phyloP scores from a whole-genome alignment of 352 stramenopile genomes.

The Pythium dissotocum region DNA sequence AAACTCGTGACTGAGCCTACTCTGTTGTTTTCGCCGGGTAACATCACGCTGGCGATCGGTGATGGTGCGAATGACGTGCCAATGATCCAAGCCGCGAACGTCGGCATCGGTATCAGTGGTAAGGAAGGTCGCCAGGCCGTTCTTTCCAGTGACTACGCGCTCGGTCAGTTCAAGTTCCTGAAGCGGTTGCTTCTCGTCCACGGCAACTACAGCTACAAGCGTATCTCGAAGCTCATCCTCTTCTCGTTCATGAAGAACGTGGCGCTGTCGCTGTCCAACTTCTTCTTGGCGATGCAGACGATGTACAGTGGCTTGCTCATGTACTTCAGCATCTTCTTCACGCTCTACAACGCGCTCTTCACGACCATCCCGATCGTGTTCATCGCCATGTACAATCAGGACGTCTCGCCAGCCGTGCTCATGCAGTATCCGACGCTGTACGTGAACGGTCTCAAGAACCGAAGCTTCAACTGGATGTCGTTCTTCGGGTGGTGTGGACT shows the following conservation, averaged over 20 bases:
- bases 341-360: slow-evolving; percentile 89
- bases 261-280: slow-evolving; percentile 82
- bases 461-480: slow-evolving; percentile 88
- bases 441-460: slow-evolving; percentile 85
- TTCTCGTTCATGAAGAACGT: slow-evolving; percentile 92
- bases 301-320: slow-evolving; percentile 89
- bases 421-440: slow-evolving; percentile 91
- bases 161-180: slow-evolving; percentile 83
- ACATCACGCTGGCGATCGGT: slow-evolving; percentile 86
- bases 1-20: slow-evolving; percentile 87
- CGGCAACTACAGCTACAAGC: slow-evolving; percentile 91
- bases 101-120: slow-evolving; percentile 83
- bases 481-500: slow-evolving; percentile 88
- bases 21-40: slow-evolving; percentile 86
- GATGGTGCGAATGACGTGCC: slow-evolving; percentile 87
- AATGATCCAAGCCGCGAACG: slow-evolving; percentile 88
- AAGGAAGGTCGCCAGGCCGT: slow-evolving; percentile 87
- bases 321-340: slow-evolving; percentile 91
- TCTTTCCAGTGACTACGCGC: slow-evolving; percentile 82
- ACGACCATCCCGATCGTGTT: slow-evolving; percentile 89
- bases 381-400: slow-evolving; percentile 91
- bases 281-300: slow-evolving; percentile 79
- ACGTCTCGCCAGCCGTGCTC: slow-evolving; percentile 83
- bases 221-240: slow-evolving; percentile 87
- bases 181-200: slow-evolving; percentile 84